Base-by-base conservation (phyloP, 305 asterid genomes). In the Solanum hybrid region DNA sequence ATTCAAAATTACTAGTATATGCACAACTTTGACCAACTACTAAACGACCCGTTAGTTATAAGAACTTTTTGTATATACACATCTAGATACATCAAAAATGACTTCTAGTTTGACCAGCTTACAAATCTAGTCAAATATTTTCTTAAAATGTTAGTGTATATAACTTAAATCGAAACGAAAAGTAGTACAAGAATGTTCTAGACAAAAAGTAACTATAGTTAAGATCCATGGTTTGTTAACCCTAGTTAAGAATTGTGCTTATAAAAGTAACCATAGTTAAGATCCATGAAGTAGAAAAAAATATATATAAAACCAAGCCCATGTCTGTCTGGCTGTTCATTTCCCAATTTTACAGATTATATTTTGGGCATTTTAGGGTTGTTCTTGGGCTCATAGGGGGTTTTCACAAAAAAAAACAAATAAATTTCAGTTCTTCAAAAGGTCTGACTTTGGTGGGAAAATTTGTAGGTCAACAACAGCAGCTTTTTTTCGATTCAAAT, bases 201-300 rank as follows among this genome's bases (percentile, higher is more conserved):
- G n/a, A 57, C 75, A 85, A 57, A 85, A 85, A 85, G 77, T 85
- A 57, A 85, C 88, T 61, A 57, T 85, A 64, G 88, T 85, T 85
- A 85, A 85, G n/a, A 33, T 1, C 24, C 77, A 61, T 61, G 77
- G 33, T 85, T 61, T 85, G 8, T 61, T 33, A 85, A 85, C 77
- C 26, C 14, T 85, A 14, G 51, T 85, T 57, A 85, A 85, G 33
- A 64, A 85, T 85, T 12, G 22, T 85, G 33, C 11, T 22, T 33
- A 77, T 51, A 92, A 93, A 64, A 85, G 92, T 93, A 93, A 93
- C 94, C 89, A n/a, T 89, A 61, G 96, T 94, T 94, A 93, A 90
- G 87, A 76, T 83, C 77, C 77, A 83, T 71, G 89, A 46, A 35
- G 87, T 82, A 26, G 86, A 3, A 90, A 87, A 51, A 89, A 90